Evolutionary conservation across 1,139 yeast species (phyloP), one percentile per base, ranked within the genome.

Genomic region (Lodderomyces theae): DNA sequence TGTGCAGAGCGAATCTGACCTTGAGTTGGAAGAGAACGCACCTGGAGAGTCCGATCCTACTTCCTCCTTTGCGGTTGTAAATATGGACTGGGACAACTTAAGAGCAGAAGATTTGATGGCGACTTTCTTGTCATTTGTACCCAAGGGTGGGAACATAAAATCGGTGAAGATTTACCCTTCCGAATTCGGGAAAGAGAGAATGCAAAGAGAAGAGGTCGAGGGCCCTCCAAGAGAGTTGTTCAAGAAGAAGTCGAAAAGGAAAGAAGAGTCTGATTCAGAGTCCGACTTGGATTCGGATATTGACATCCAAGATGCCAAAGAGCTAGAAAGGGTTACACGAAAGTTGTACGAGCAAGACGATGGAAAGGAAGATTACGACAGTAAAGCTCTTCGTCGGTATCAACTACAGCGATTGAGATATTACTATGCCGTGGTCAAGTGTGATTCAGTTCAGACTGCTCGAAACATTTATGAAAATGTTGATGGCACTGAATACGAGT

Each of bases 11-110:
- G 82, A 76, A 40, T 64, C 73, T 2, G 86, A 78, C 19, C 60
- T 72, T 17, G 87, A 80, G 47, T 50, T 70, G 2, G 90, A 82
- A 50, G 69, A 67, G 25, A 59, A 63, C 7, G 74, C 78, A 43
- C 86, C 94, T 10, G 92, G 86, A 39, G 82, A 80, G 45, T 95
- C 96, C 34, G 97, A 90, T 2, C 96, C 96, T 22, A 74, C 95
- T 0, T 66, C 69, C 28, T 69, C 86, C 5, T 73, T 94, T 57
- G 98, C 98, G 0, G 96, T 84, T 2, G 98, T 94, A 24, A 94
- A 94, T 56, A 72, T 94, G 77, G 98, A 94, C 58, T 94, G 98
- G 98, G 99, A 94, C 53, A 86, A 92, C 56, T 73, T 94, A 16
- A 76, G 80, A 40, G 86, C 97, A 0, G 80, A 79, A 10, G 98